Conservation (phyloP, 805 yeast species). For the Jamesozyma spencerorum region DNA sequence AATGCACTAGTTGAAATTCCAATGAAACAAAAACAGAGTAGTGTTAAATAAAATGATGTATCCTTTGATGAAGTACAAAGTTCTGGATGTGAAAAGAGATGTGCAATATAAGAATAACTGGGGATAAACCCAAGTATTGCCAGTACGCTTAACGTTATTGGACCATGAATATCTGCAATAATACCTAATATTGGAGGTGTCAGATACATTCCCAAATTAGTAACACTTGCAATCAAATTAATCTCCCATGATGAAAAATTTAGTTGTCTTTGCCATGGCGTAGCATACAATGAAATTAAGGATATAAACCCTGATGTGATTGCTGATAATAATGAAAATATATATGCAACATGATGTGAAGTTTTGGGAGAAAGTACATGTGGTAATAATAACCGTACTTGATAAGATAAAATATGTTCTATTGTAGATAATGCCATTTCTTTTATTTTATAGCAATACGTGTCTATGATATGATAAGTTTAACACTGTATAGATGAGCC, state of each 20-base stretch:
- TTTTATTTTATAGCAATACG: no score
- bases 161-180: constrained; percentile 78
- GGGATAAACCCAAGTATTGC: constrained; percentile 57
- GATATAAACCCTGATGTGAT: constrained; percentile 75
- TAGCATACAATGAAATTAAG: constrained; percentile 71
- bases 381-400: constrained; percentile 37
- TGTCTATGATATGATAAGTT: no score
- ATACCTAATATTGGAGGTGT: constrained; percentile 77
- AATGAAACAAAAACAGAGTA: constrained; percentile 46
- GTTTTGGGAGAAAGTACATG: constrained; percentile 33
- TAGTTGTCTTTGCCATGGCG: constrained; percentile 50
- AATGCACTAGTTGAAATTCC: constrained; percentile 68
- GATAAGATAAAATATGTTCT: constrained; percentile 34
- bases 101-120: constrained; percentile 47
- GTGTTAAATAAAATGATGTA: constrained; percentile 29
- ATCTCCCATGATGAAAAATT: constrained; percentile 56
- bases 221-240: constrained; percentile 65
- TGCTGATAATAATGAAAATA: constrained; percentile 52
- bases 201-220: constrained; percentile 74
- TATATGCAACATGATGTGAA: constrained; percentile 44
- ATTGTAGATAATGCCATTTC: constrained; percentile 21
- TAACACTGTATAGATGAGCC: no score
- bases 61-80: constrained; percentile 6
- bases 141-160: constrained; percentile 56
- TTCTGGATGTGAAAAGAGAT: constrained; percentile 27